A percentile compares a stretch with the other conserved stretches of the same genome.
Evolutionary conservation across 495 filamentous ascomycete genomes (phyloP).

Genomic region (Lichenothelia convexa): DNA sequence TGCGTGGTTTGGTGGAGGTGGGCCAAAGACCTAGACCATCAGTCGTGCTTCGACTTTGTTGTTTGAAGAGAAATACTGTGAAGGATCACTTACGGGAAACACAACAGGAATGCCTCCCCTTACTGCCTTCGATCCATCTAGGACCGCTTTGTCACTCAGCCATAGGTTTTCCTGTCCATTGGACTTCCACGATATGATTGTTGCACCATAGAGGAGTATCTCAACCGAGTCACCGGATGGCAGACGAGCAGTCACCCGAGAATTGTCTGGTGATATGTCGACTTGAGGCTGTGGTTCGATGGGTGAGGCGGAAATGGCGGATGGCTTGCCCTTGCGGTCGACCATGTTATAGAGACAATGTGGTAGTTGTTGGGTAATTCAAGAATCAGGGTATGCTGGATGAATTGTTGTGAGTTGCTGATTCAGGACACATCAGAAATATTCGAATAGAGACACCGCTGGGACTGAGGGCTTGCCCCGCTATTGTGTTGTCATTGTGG

Average conservation of each 20-base stretch:
- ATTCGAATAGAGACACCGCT: no score
- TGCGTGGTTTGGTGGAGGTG: slow-evolving; percentile 49
- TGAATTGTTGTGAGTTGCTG: slow-evolving; percentile 1
- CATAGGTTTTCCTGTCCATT: slow-evolving; percentile 68
- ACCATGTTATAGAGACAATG: slow-evolving; percentile 35
- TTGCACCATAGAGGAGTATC: slow-evolving; percentile 79
- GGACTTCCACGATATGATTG: slow-evolving; percentile 82
- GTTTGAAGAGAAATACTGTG: neutral
- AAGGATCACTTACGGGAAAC: slow-evolving; percentile 76
- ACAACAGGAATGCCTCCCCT: slow-evolving; percentile 79
- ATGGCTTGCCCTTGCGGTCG: slow-evolving; percentile 67
- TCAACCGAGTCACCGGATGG: slow-evolving; percentile 73
- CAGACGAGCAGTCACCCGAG: slow-evolving; percentile 48
- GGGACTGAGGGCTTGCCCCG: no score
- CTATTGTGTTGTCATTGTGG: no score
- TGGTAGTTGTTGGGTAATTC: slow-evolving; percentile 1
- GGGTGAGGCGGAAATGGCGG: slow-evolving; percentile 45
- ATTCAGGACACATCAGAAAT: neutral
- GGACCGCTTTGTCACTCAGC: slow-evolving; percentile 53
- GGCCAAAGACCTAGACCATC: slow-evolving; percentile 66
- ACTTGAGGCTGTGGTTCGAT: slow-evolving; percentile 49
- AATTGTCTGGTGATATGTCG: slow-evolving; percentile 44
- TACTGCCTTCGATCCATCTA: slow-evolving; percentile 49
- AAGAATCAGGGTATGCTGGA: no score
- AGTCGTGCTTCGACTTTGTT: neutral